Evolutionary conservation across 1,284 basidiomycete genomes (phyloP), one percentile per base, ranked within the genome.

Genomic region (Cutaneotrichosporon curvatum): DNA sequence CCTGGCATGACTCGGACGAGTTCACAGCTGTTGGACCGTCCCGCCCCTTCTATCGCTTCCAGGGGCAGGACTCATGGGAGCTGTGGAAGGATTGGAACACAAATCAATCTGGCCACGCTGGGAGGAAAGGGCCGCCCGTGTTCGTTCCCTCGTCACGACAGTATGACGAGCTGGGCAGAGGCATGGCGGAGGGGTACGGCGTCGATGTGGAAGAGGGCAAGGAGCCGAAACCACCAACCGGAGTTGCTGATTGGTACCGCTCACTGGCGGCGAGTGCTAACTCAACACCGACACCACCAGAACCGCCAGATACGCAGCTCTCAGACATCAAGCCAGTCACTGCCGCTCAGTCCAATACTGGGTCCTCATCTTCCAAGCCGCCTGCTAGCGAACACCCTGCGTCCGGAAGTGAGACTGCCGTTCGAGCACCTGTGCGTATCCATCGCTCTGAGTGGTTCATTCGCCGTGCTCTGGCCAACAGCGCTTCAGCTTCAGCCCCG

Each of bases 381-480:
- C n/a, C n/a, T n/a, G n/a, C n/a, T n/a, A n/a, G n/a, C n/a, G n/a
- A n/a, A n/a, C n/a, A n/a, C n/a, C n/a, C n/a, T n/a, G n/a, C n/a
- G n/a, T n/a, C n/a, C n/a, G n/a, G n/a, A n/a, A n/a, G n/a, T n/a
- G n/a, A n/a, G n/a, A 16, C 37, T 2, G 12, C 34, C 30, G 14
- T 32, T 16, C 12, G 21, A 12, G 6, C 40, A 16, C 5, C 55
- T 20, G 37, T 65, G 18, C 58, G 59, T 11, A 51, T 68, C 12
- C 52, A 59, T 38, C 46, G 47, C 2, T 57, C 49, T 18, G 65
- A 70, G 45, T 70, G 68, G 68, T 70, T 67, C 56, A 68, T 70
- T 50, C 65, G 67, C 4, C 62, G 66, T 38, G 64, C 65, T 4
- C 59, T 68, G 14, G 37, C 56, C n/a, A 50, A 44, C 30, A 31